phyloP scores from a whole-genome alignment of 2,329 filamentous ascomycete species.

The Diaporthe ampelina region DNA sequence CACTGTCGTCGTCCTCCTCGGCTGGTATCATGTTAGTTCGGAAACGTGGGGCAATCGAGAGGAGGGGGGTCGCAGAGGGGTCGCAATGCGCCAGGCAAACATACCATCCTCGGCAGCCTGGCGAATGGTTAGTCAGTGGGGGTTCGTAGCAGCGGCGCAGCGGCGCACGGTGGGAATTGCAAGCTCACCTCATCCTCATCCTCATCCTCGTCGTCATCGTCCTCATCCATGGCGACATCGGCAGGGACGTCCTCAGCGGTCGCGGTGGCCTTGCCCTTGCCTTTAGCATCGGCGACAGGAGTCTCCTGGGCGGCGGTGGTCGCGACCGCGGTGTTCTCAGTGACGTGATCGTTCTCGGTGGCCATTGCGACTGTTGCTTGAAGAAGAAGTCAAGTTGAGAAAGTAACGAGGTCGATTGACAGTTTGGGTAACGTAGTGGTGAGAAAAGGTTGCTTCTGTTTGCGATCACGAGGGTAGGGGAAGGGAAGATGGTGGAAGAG shows the following conservation, averaged over 20 bases:
- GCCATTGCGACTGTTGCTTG: constrained; percentile 58
- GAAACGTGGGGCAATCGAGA: constrained; percentile 40
- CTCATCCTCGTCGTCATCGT: constrained; percentile 81
- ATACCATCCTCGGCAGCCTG: constrained; percentile 51
- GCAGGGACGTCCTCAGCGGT: constrained; percentile 62
- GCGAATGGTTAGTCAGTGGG: constrained; percentile 43
- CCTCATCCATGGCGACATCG: constrained; percentile 80
- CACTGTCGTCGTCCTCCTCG: constrained; percentile 74
- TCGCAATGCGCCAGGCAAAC: constrained; percentile 38
- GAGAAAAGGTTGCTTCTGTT: not conserved
- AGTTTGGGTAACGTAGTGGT: not conserved
- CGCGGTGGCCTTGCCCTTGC: constrained; percentile 86
- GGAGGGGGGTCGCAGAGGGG: not conserved
- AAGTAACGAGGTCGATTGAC: constrained; percentile 28
- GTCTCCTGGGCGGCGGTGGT: constrained; percentile 46
- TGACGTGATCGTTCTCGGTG: constrained; percentile 62
- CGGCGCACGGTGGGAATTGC: not conserved
- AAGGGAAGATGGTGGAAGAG: constrained; percentile 24
- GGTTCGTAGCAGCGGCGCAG: constrained; percentile 26
- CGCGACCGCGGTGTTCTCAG: constrained; percentile 58
- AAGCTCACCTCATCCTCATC: constrained; percentile 59
- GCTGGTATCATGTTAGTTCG: constrained; percentile 39
- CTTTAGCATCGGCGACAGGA: constrained; percentile 72
- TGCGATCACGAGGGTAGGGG: constrained; percentile 20
- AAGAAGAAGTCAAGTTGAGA: constrained; percentile 1